Percentiles rank a stretch among this genome's conserved stretches.
Conservation (phyloP, 345 rosid species). For the Linum tenue region DNA sequence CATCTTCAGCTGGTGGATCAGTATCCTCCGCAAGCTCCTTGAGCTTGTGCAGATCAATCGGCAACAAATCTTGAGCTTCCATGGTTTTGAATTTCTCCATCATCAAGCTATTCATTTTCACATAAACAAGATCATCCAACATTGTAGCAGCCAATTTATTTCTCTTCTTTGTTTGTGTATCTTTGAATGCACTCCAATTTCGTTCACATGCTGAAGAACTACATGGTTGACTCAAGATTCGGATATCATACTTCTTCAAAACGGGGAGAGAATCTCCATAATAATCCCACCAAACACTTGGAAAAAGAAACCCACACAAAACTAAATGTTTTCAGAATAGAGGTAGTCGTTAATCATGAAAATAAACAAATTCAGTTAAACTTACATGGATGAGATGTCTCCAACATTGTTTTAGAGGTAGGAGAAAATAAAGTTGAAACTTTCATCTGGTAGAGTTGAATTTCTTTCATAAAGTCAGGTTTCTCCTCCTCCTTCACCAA, state of each 20-base stretch:
- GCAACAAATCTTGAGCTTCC: too few relatives aligned
- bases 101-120: too few relatives aligned
- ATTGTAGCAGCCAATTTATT: neutral
- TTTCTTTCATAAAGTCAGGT: neutral
- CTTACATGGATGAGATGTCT: conserved; percentile 18
- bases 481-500: conserved; percentile 11
- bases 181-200: neutral
- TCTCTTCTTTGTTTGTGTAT: neutral
- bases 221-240: conserved; percentile 18
- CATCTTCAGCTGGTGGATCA: too few relatives aligned
- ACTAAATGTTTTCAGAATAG: neutral
- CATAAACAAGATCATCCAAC: too few relatives aligned
- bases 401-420: neutral
- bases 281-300: conserved; percentile 17
- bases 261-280: conserved; percentile 6
- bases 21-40: too few relatives aligned
- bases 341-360: neutral
- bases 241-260: conserved; percentile 12
- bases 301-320: neutral
- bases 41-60: too few relatives aligned
- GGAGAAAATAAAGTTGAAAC: neutral
- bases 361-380: neutral
- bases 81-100: too few relatives aligned
- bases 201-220: neutral
- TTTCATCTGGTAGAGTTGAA: conserved; percentile 7